phyloP scores from a whole-genome alignment of 768 basidiomycete genomes.

The Paxillus ammoniavirescens region DNA sequence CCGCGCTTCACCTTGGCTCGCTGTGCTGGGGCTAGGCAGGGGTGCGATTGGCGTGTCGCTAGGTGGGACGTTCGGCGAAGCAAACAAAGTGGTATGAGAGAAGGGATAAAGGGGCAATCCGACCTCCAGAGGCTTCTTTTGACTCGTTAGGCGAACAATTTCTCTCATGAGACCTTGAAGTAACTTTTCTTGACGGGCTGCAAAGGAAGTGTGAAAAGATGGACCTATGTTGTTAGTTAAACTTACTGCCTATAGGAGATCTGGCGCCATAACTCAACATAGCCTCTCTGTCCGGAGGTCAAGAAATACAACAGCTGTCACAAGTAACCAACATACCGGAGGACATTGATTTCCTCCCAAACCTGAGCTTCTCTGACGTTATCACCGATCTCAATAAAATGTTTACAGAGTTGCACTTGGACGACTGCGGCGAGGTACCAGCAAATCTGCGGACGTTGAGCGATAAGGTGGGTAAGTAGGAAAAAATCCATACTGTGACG shows the following conservation, averaged over 20 bases:
- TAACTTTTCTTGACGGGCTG: slow-evolving; percentile 81
- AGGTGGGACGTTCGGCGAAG: slow-evolving; percentile 42
- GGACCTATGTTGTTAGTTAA: neutral
- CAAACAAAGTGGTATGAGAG: slow-evolving; percentile 64
- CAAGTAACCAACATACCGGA: slow-evolving; percentile 50
- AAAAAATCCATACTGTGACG: slow-evolving; percentile 57
- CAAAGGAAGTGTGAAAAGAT: slow-evolving; percentile 8
- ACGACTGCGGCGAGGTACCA: slow-evolving; percentile 91
- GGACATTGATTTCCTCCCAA: slow-evolving; percentile 86
- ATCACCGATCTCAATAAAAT: slow-evolving; percentile 82
- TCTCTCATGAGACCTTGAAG: slow-evolving; percentile 84
- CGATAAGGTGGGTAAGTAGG: slow-evolving; percentile 5
- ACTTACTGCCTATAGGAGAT: slow-evolving; percentile 82
- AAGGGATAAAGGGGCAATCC: slow-evolving; percentile 81
- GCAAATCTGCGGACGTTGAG: slow-evolving; percentile 57
- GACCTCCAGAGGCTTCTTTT: slow-evolving; percentile 77
- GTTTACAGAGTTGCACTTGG: slow-evolving; percentile 82
- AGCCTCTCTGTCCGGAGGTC: slow-evolving; percentile 53
- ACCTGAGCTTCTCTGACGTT: slow-evolving; percentile 68
- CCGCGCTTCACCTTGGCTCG: slow-evolving; percentile 6
- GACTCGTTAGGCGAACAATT: slow-evolving; percentile 78
- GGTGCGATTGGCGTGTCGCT: slow-evolving; percentile 30
- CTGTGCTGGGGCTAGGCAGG: slow-evolving; percentile 23
- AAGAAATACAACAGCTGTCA: slow-evolving; percentile 3
- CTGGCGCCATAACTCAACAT: slow-evolving; percentile 80